phyloP scores from a whole-genome alignment of 306 rosid species.

The Ormosia emarginata region DNA sequence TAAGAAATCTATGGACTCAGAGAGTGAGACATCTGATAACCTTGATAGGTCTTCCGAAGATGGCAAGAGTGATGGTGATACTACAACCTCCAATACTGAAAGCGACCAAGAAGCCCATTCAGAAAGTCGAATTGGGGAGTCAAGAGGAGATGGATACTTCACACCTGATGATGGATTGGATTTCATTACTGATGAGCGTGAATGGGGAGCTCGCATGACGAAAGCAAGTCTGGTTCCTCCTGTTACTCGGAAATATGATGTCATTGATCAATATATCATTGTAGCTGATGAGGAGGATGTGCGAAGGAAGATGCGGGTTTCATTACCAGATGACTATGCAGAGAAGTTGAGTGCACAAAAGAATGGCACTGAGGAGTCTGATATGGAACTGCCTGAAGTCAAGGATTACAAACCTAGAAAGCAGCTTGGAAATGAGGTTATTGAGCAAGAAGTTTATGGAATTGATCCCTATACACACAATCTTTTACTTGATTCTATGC shows the following conservation, averaged over 20 bases:
- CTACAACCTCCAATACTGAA: constrained; percentile 60
- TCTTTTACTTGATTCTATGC: constrained; percentile 96
- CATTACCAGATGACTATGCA: constrained; percentile 91
- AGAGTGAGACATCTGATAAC: constrained; percentile 88
- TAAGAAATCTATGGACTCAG: constrained; percentile 71
- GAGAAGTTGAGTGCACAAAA: constrained; percentile 89
- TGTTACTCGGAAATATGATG: constrained; percentile 90
- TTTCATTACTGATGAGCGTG: constrained; percentile 76
- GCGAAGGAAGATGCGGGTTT: constrained; percentile 81
- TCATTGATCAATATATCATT: constrained; percentile 77
- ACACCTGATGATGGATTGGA: constrained; percentile 48
- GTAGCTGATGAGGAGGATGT: constrained; percentile 95
- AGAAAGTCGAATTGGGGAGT: constrained; percentile 43
- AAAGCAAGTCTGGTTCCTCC: constrained; percentile 99
- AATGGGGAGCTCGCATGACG: constrained; percentile 99
- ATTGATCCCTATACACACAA: constrained; percentile 98
- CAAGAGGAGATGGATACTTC: constrained; percentile 54
- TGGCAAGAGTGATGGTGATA: constrained; percentile 72
- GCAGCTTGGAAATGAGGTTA: constrained; percentile 80
- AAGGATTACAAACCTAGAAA: constrained; percentile 94
- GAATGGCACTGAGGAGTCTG: constrained; percentile 94
- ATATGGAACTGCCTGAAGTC: constrained; percentile 99
- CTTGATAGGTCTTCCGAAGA: constrained; percentile 67
- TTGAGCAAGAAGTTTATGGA: constrained; percentile 99
- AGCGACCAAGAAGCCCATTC: constrained; percentile 59